Percentiles rank a stretch among this genome's conserved stretches.
These are phyloP conservation scores for Candida incommunis DNA, from an alignment of 805 yeast species.

Conservation along the genomic window DNA sequence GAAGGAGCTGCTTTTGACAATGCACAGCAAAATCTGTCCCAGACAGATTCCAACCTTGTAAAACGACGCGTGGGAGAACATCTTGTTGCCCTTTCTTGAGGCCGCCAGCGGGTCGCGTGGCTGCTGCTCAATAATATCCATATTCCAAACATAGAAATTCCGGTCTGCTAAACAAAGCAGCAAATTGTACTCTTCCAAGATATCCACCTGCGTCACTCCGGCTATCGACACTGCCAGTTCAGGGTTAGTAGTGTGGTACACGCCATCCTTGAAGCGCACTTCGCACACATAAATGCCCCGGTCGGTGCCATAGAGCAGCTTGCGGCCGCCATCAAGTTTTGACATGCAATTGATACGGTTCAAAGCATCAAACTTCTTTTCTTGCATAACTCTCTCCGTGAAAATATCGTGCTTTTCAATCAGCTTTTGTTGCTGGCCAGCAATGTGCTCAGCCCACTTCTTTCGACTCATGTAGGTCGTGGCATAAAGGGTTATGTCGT, in stretches of 20 bases:
- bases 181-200: conserved; percentile 79
- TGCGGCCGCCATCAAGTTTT: conserved; percentile 89
- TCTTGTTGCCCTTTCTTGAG: conserved; percentile 51
- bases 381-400: conserved; percentile 59
- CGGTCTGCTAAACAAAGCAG: conserved; percentile 73
- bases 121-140: conserved; percentile 35
- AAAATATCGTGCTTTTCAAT: conserved; percentile 65
- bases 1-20: conserved; percentile 69
- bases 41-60: conserved; percentile 89
- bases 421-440: conserved; percentile 62
- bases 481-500: conserved; percentile 28
- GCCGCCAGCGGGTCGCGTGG: conserved; percentile 27
- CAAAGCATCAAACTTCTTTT: conserved; percentile 56
- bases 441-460: conserved; percentile 66
- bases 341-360: conserved; percentile 82
- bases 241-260: conserved; percentile 29
- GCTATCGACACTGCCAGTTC: conserved; percentile 57
- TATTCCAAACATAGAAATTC: conserved; percentile 59
- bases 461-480: conserved; percentile 44
- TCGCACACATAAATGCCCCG: conserved; percentile 79
- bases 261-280: conserved; percentile 35
- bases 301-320: conserved; percentile 81
- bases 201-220: conserved; percentile 80
- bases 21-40: conserved; percentile 78
- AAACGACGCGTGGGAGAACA: conserved; percentile 76